These are phyloP conservation scores for Bothriochloa decipiens DNA, from an alignment of 176 grass and related monocot species.

Conservation along the genomic window DNA sequence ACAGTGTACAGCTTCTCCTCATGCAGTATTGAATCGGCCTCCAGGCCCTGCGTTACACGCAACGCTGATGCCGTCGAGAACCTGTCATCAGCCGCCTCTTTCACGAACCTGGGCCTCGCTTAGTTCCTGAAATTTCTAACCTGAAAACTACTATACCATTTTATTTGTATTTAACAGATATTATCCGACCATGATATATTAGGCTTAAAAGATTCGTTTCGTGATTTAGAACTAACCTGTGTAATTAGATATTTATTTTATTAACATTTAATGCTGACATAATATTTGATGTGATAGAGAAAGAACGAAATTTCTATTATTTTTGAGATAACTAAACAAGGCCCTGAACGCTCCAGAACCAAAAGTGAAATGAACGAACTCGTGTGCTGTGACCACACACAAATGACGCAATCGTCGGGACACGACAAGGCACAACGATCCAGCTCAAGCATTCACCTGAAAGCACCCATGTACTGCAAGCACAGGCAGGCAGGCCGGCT, in stretches of 20 bases:
- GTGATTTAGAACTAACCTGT: too few species aligned
- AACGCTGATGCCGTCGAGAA: neutral
- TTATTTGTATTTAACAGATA: too few species aligned
- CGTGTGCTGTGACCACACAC: neutral
- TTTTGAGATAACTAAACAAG: too few species aligned
- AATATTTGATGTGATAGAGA: too few species aligned
- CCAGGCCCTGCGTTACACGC: constrained; percentile 32
- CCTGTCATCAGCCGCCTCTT: neutral
- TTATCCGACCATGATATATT: too few species aligned
- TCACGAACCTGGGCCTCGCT: neutral
- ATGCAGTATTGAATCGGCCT: neutral
- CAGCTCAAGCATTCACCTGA: constrained; percentile 20
- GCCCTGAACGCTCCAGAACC: too few species aligned
- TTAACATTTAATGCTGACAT: too few species aligned
- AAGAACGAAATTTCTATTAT: too few species aligned
- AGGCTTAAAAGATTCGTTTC: too few species aligned
- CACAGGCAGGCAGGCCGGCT: neutral
- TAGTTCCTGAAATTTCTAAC: too few species aligned
- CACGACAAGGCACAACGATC: neutral
- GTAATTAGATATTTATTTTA: too few species aligned
- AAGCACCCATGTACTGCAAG: neutral
- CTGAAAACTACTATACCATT: too few species aligned
- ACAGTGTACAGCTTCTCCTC: neutral
- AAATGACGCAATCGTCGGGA: neutral
- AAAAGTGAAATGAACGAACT: neutral